Conservation (phyloP, 345 rosid genomes). For the Euphorbia pulcherrima region DNA sequence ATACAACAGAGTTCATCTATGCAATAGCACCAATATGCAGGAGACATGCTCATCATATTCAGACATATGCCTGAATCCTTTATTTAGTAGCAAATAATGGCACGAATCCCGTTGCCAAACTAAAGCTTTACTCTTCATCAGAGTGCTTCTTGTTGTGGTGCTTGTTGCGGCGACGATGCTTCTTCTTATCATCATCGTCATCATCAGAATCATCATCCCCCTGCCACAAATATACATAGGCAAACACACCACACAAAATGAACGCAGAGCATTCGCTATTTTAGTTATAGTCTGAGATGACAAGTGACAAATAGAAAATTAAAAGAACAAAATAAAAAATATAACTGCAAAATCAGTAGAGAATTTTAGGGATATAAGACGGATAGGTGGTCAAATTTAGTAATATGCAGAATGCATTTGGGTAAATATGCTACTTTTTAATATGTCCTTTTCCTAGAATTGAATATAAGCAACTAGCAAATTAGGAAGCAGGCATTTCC, state of each 20-base stretch:
- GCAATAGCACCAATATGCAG: not conserved
- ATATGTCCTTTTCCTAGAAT: too few relatives aligned
- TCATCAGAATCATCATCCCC: slow-evolving; percentile 52
- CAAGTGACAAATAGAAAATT: not conserved
- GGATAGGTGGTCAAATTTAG: not conserved
- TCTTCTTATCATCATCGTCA: slow-evolving; percentile 51
- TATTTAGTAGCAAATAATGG: slow-evolving; percentile 42
- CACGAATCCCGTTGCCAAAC: slow-evolving; percentile 29
- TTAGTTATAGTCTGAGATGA: not conserved
- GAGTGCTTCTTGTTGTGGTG: slow-evolving; percentile 50
- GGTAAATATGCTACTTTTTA: too few relatives aligned
- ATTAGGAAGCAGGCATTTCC: not conserved
- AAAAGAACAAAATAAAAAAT: not conserved
- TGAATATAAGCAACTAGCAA: too few relatives aligned
- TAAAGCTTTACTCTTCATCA: slow-evolving; percentile 53
- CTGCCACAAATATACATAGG: slow-evolving; percentile 27
- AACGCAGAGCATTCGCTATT: too few relatives aligned
- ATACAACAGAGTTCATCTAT: not conserved
- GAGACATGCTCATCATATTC: not conserved
- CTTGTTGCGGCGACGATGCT: slow-evolving; percentile 41
- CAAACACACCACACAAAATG: too few relatives aligned
- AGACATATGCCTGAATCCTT: slow-evolving; percentile 29
- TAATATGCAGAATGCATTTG: too few relatives aligned
- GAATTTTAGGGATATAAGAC: not conserved
- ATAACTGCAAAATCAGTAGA: not conserved